A percentile compares a stretch with the other conserved stretches of the same genome.
Conservation (phyloP, 177 flowering plant genomes). For the Vitis hybrid region DNA sequence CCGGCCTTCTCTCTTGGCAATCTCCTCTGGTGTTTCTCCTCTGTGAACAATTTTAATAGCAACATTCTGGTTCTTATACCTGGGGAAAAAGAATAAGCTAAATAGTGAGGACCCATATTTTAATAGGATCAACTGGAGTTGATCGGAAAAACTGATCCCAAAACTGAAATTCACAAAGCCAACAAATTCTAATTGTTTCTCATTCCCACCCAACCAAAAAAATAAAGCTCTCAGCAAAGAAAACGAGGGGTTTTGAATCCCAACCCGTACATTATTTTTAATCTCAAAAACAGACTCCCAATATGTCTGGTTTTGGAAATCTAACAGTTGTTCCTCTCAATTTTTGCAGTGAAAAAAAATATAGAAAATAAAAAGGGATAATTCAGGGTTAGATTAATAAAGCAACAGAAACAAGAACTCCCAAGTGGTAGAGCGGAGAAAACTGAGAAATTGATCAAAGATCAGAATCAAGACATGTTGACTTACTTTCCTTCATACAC, state of each 20-base stretch:
- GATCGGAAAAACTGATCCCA: too few relatives aligned
- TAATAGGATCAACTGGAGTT: too few relatives aligned
- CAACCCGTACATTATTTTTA: too few relatives aligned
- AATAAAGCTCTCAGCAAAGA: too few relatives aligned
- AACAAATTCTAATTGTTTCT: too few relatives aligned
- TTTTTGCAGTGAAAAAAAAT: background rate
- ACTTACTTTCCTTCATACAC: slow-evolving; percentile 98
- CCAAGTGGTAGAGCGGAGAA: background rate
- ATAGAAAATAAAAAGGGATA: background rate
- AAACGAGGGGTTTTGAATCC: too few relatives aligned
- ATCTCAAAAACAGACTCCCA: background rate
- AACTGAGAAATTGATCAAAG: background rate
- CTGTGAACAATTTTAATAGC: slow-evolving; percentile 41
- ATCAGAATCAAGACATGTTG: background rate
- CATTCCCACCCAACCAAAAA: too few relatives aligned
- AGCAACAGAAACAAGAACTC: background rate
- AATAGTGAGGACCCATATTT: too few relatives aligned
- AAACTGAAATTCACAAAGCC: too few relatives aligned
- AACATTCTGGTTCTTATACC: slow-evolving; percentile 46
- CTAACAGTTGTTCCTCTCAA: too few relatives aligned
- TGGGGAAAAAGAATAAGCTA: slow-evolving; percentile 10
- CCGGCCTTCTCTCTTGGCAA: slow-evolving; percentile 36
- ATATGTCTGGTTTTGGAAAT: too few relatives aligned
- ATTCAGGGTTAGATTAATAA: background rate
- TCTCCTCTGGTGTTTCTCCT: slow-evolving; percentile 53